A percentile compares a stretch with the other conserved stretches of the same genome.
Evolutionary conservation across 371 early-diverging fungal species (phyloP).

Genomic region (Dentiscutata heterogama): DNA sequence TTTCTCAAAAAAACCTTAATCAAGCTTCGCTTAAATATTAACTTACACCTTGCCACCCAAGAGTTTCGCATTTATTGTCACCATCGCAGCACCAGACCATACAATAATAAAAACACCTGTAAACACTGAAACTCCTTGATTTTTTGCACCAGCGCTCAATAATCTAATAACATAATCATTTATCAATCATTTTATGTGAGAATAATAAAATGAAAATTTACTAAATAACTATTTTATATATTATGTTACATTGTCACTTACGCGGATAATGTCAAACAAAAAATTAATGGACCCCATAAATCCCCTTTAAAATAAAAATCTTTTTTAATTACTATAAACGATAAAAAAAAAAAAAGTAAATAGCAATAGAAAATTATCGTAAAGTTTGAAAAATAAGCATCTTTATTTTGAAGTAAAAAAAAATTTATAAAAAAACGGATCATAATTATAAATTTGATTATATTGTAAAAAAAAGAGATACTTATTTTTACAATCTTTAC

Average conservation of each 20-base stretch:
- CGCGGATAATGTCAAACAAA: slow-evolving; percentile 90
- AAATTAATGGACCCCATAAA: slow-evolving; percentile 94
- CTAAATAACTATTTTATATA: no score
- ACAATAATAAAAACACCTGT: slow-evolving; percentile 92
- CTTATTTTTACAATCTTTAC: background rate
- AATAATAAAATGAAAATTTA: no score
- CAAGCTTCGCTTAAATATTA: background rate
- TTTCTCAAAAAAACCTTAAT: no score
- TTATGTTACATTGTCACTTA: slow-evolving; percentile 50
- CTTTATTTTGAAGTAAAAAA: no score
- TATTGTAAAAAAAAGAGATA: no score
- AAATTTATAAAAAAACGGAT: no score
- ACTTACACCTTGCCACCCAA: slow-evolving; percentile 90
- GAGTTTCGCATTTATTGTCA: slow-evolving; percentile 92
- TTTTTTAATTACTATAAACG: no score
- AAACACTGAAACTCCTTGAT: slow-evolving; percentile 85
- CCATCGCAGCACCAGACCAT: slow-evolving; percentile 92
- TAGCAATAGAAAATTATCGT: no score
- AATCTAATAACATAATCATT: slow-evolving; percentile 53
- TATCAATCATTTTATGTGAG: no score
- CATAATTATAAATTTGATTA: no score
- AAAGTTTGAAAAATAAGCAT: no score
- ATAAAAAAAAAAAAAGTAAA: no score
- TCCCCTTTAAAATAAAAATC: slow-evolving; percentile 73
- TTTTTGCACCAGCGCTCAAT: slow-evolving; percentile 71